These are phyloP conservation scores for Ophiosphaerella narmari DNA, from an alignment of 2,329 filamentous ascomycete species.

Conservation along the genomic window DNA sequence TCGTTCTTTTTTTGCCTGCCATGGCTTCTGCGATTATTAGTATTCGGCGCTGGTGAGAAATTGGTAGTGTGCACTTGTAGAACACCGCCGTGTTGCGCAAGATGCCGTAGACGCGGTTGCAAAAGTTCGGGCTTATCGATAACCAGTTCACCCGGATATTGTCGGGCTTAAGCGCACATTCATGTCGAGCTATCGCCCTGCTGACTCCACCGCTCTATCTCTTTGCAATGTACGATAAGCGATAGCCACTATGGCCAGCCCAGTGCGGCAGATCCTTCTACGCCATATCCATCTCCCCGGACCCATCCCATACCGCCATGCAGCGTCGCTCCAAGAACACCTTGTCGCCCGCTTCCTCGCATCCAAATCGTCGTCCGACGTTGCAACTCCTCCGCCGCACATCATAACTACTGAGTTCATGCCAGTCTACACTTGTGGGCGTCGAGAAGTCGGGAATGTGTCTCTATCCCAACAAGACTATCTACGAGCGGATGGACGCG, in stretches of 20 bases:
- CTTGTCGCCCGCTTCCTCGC: conserved; percentile 63
- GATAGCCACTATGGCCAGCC: conserved; percentile 15
- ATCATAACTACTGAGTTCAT: conserved; percentile 81
- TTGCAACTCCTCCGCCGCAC: conserved; percentile 61
- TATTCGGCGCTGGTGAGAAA: neutral
- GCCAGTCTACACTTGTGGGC: conserved; percentile 88
- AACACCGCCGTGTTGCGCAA: neutral
- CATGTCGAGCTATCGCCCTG: too few relatives aligned
- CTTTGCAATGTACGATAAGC: conserved; percentile 2
- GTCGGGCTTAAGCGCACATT: conserved; percentile 2
- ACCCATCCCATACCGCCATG: conserved; percentile 60
- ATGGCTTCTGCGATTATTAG: conserved; percentile 5
- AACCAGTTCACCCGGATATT: conserved; percentile 2
- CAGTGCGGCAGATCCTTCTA: conserved; percentile 59
- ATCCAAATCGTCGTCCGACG: conserved; percentile 58
- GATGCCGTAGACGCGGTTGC: conserved; percentile 9
- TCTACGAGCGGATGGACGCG: conserved; percentile 50
- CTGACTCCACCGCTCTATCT: neutral
- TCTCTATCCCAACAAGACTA: conserved; percentile 51
- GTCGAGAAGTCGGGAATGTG: conserved; percentile 68
- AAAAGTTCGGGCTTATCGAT: conserved; percentile 23
- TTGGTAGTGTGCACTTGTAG: neutral
- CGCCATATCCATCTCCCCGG: conserved; percentile 63
- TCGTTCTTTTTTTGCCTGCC: conserved; percentile 32
- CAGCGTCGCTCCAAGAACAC: conserved; percentile 60